Evolutionary conservation across 2,329 filamentous ascomycete species (phyloP).

Genomic region (Clarireedia paspali): DNA sequence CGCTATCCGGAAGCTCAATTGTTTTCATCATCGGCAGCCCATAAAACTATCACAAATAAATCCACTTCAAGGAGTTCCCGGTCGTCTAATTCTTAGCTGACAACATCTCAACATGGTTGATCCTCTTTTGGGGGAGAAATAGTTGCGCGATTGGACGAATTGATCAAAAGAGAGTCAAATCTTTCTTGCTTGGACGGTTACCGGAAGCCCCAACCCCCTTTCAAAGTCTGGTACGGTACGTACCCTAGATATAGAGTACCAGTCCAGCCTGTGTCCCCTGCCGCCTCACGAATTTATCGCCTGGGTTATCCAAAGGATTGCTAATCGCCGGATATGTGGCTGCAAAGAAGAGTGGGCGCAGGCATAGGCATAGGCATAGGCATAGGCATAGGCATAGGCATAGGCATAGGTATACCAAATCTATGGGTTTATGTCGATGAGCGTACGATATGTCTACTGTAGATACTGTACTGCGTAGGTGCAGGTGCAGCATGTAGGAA

Average conservation of each 20-base stretch:
- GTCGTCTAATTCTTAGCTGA: neutral
- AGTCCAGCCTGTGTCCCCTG: neutral
- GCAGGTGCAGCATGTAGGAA: neutral
- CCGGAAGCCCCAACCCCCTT: neutral
- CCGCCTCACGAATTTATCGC: slow-evolving; percentile 1
- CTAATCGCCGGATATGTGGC: neutral
- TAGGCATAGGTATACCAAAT: too few species aligned
- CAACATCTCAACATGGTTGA: neutral
- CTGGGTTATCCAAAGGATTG: neutral
- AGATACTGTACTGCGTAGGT: neutral
- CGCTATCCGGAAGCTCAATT: neutral
- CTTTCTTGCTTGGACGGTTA: neutral
- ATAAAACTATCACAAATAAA: neutral
- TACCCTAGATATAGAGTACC: neutral
- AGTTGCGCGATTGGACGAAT: neutral
- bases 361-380: too few species aligned
- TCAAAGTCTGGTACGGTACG: neutral
- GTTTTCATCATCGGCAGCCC: neutral
- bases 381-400: too few species aligned
- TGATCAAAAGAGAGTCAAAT: slow-evolving; percentile 4
- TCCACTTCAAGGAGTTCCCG: neutral
- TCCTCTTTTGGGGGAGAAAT: neutral
- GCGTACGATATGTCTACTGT: neutral
- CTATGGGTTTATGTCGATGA: too few species aligned
- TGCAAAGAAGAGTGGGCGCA: too few species aligned